phyloP scores from a whole-genome alignment of 2,329 filamentous ascomycete genomes.

The Delphinella strobiligena region DNA sequence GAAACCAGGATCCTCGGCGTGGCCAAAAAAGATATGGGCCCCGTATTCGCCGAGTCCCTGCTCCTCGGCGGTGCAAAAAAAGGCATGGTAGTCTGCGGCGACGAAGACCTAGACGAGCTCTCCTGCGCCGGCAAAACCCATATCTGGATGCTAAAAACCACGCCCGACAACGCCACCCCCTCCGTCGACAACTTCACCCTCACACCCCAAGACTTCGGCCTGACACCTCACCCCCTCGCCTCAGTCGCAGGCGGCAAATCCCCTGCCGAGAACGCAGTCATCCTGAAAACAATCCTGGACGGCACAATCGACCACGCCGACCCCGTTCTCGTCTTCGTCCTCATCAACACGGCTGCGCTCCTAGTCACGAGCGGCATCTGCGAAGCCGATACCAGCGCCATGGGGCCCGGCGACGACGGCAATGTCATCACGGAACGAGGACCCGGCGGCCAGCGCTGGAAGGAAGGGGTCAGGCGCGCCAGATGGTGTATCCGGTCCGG shows the following conservation, averaged over 20 bases:
- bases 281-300: constrained; percentile 63
- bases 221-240: constrained; percentile 59
- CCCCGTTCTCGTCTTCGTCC: constrained; percentile 82
- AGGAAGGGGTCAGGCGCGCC: constrained; percentile 80
- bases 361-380: constrained; percentile 79
- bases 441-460: constrained; percentile 82
- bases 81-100: constrained; percentile 82
- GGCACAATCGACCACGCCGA: constrained; percentile 64
- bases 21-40: constrained; percentile 73
- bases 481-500: constrained; percentile 82
- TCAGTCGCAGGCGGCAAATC: constrained; percentile 76
- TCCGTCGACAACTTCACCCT: constrained; percentile 68
- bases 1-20: constrained; percentile 93
- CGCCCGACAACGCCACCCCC: constrained; percentile 33
- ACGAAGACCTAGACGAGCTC: constrained; percentile 90
- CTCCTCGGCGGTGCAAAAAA: constrained; percentile 65
- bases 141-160: constrained; percentile 67
- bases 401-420: constrained; percentile 71
- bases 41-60: constrained; percentile 78
- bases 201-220: constrained; percentile 74
- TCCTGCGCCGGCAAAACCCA: constrained; percentile 79
- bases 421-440: constrained; percentile 71
- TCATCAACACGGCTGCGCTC: constrained; percentile 85
- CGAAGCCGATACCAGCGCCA: constrained; percentile 66
- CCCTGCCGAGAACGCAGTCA: constrained; percentile 76